Base-by-base conservation (phyloP, 495 filamentous ascomycete species). In the Aspergillus incahuasiensis region DNA sequence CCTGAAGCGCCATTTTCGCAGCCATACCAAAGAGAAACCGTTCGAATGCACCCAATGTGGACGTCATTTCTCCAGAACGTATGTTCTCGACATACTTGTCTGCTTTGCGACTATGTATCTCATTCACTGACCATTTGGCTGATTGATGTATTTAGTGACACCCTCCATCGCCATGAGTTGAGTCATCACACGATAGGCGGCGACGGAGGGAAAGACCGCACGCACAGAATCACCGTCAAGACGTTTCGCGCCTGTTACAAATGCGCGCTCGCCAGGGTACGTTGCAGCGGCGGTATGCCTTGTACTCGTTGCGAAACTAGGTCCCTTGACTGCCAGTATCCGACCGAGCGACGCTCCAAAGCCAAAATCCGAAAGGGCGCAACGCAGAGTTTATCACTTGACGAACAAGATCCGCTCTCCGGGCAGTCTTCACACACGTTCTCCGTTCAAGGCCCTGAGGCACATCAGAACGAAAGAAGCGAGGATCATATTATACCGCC, bases 1-100 rank as follows among this genome's bases (percentile, higher is more conserved):
- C 68, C 65, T 90, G 40, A 90, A 87, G 67, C 76, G 86, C 28
- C 86, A 90, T 68, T 74, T 86, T 56, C 79, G 86, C 39, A 86
- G 84, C 45, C 86, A 90, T 63, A 84, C 83, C 1, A 86, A 85
- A 55, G 84, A 86, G 64, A 86, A 86, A 59, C 82, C 81, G 0
- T 88, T 88, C 60, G 79, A 83, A 58, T 90, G 86, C 60, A 69
- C 77, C 8, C 77, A 82, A 58, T 90, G 86, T 65, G 76, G 79
- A 21, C 81, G 86, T 48, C 79, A 85, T 55, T 90, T 90, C 64
- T 85, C 85, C 18, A 72, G 75, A 64, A 82, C 74, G 75, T 81
- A 71, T 61, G 68, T 62, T 40, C 28, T 21, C n/a, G 15, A 9
- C 15, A 1, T 19, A 32, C 25, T 11, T 35, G 6, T 2, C 12